phyloP scores from a whole-genome alignment of 1,284 basidiomycete species.

The Cystobasidium pallidum region DNA sequence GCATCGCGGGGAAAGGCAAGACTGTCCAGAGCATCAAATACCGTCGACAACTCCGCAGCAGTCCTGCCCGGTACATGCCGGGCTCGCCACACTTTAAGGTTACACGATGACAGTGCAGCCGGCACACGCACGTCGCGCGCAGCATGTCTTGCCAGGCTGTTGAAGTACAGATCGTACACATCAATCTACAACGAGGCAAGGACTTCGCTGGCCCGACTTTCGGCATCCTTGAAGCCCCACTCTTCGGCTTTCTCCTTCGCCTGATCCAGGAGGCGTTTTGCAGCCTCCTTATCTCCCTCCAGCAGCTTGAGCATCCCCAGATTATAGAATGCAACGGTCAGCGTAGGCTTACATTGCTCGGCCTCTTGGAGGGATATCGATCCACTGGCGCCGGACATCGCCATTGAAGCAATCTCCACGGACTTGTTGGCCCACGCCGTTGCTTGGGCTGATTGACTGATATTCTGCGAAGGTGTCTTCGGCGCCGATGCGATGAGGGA shows the following conservation, averaged over 20 bases:
- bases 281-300: conserved; percentile 36
- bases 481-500: conserved; percentile 41
- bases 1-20: not conserved
- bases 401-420: conserved; percentile 31
- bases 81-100: too few species aligned
- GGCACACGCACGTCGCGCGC: too few species aligned
- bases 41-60: too few species aligned
- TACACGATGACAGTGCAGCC: too few species aligned
- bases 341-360: conserved; percentile 31
- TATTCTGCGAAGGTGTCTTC: conserved; percentile 28
- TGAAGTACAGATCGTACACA: too few species aligned
- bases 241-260: conserved; percentile 32
- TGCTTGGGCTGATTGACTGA: conserved; percentile 30
- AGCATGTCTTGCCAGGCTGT: too few species aligned
- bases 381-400: not conserved
- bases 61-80: too few species aligned
- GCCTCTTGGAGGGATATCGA: conserved; percentile 15
- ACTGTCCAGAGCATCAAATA: too few species aligned
- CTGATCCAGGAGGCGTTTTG: conserved; percentile 21
- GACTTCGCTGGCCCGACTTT: conserved; percentile 29
- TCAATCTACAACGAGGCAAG: conserved; percentile 6
- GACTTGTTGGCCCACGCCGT: conserved; percentile 44
- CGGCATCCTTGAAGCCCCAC: conserved; percentile 35
- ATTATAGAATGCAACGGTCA: conserved; percentile 37
- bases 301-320: conserved; percentile 41